Base-by-base conservation (phyloP, 106 monocot species). In the Dendrobium huoshanense region DNA sequence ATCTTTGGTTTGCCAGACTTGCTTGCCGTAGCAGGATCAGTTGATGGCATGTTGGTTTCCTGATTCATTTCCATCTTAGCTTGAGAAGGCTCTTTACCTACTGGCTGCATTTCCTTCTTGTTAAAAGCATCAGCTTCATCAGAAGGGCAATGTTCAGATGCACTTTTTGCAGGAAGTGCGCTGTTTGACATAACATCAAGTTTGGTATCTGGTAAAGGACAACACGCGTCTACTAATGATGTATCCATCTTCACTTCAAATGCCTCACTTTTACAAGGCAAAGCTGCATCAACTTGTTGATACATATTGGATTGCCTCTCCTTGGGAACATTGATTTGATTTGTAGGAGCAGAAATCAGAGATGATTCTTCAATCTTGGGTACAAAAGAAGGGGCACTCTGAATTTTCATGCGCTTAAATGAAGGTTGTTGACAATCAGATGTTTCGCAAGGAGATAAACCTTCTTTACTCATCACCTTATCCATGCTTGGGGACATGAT, bases 1-100 rank as follows among this genome's bases (percentile, higher is more conserved):
- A 99, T 93, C 87, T 99, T 99, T 73, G 99, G 91, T 84, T 99
- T 99, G 48, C 93, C 99, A 73, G 93, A 93, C 86, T 95, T 99
- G 86, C 84, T 85, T 37, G 81, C 91, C 77, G 88, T 42, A 25
- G 80, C 77, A 79, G 81, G 59, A 70, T 96, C 94, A 78, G 58
- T 55, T 76, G 81, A 33, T 10, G 45, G 72, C 51, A 77, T 82
- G 78, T 79, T 81, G 76, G 45, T 24, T 81, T 97, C 97, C 56
- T 88, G 81, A 81, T 94, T 89, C 22, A 73, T 55, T 51, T 95
- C 99, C 45, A 80, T 2, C 58, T 85, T 87, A 22, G 54, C 77
- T 68, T 80, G 82, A 56, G 85, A 80, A 45, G 55, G 73, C 29
- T 91, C 87, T 68, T 87, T 86, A n/a, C 88, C 85, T 83, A 82